A percentile compares a stretch with the other conserved stretches of the same genome.
Evolutionary conservation across 306 rosid species (phyloP).

Genomic region (Heteromeles arbutifolia): DNA sequence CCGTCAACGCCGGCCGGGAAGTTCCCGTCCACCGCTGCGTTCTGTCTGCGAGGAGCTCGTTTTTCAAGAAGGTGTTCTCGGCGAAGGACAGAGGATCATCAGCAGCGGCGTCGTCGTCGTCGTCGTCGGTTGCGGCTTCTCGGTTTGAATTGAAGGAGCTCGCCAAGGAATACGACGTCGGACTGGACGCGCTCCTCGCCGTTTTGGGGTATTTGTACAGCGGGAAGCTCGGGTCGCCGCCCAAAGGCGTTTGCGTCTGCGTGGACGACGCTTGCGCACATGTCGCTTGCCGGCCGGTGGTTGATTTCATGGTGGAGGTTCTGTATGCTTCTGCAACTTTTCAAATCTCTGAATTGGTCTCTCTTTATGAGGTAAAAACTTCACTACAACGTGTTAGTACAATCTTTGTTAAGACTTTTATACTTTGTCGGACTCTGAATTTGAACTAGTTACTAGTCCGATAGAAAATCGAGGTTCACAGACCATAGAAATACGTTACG

Average conservation of each 20-base stretch:
- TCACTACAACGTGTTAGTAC: not conserved
- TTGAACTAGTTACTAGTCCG: not conserved
- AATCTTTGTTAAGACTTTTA: no score
- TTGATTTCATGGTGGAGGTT: slow-evolving; percentile 47
- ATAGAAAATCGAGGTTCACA: no score
- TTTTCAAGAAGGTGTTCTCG: slow-evolving; percentile 32
- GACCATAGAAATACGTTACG: not conserved
- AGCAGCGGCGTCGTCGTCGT: no score
- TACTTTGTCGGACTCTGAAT: not conserved
- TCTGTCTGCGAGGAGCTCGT: slow-evolving; percentile 41
- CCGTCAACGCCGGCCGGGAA: slow-evolving; percentile 17
- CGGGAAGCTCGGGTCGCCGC: slow-evolving; percentile 31
- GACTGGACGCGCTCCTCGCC: slow-evolving; percentile 27
- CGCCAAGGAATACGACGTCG: slow-evolving; percentile 44
- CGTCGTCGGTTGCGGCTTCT: no score
- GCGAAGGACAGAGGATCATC: not conserved
- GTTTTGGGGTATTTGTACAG: slow-evolving; percentile 52
- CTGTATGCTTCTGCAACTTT: slow-evolving; percentile 45
- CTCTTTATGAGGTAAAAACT: slow-evolving; percentile 43
- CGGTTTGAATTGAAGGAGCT: slow-evolving; percentile 35
- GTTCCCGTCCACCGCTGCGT: slow-evolving; percentile 48
- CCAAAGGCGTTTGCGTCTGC: slow-evolving; percentile 32
- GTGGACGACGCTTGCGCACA: slow-evolving; percentile 53
- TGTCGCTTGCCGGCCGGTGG: slow-evolving; percentile 43
- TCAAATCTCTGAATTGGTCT: slow-evolving; percentile 33